These are phyloP conservation scores for Curvularia hawaiiensis DNA, from an alignment of 2,329 filamentous ascomycete genomes.

Conservation along the genomic window DNA sequence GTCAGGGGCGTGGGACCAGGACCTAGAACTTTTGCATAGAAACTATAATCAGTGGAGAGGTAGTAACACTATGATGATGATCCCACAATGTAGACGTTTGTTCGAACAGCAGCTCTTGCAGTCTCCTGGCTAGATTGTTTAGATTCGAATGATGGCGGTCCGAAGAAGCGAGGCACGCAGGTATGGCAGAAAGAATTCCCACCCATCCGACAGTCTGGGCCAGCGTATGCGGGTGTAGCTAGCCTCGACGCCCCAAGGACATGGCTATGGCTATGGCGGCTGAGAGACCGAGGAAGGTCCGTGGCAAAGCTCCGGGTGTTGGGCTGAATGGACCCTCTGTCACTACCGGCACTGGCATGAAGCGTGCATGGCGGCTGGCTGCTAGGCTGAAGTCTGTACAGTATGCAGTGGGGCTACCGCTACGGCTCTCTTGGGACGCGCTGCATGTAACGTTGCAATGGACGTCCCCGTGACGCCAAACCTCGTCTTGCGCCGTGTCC, in stretches of 20 bases:
- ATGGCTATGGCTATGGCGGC: conserved; percentile 1
- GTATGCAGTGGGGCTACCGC: neutral
- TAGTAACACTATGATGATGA: neutral
- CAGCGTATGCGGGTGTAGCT: neutral
- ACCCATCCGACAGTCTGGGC: neutral
- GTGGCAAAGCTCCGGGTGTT: neutral
- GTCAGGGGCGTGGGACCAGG: conserved; percentile 1
- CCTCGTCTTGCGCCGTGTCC: neutral
- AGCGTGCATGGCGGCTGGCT: neutral
- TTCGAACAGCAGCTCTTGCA: neutral
- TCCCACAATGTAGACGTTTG: neutral
- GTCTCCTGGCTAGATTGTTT: neutral
- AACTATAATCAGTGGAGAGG: neutral
- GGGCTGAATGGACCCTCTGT: neutral
- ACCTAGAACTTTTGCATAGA: neutral
- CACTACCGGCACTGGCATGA: neutral
- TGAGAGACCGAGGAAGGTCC: neutral
- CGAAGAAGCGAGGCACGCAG: neutral
- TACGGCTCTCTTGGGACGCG: neutral
- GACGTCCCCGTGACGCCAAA: conserved; percentile 4
- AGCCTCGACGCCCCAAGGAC: neutral
- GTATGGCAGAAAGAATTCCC: neutral
- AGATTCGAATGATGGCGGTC: neutral
- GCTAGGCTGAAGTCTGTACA: neutral
- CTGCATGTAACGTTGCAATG: conserved; percentile 11